These are phyloP conservation scores for Ophiostoma perfectum DNA, from an alignment of 2,329 filamentous ascomycete genomes.

Conservation along the genomic window DNA sequence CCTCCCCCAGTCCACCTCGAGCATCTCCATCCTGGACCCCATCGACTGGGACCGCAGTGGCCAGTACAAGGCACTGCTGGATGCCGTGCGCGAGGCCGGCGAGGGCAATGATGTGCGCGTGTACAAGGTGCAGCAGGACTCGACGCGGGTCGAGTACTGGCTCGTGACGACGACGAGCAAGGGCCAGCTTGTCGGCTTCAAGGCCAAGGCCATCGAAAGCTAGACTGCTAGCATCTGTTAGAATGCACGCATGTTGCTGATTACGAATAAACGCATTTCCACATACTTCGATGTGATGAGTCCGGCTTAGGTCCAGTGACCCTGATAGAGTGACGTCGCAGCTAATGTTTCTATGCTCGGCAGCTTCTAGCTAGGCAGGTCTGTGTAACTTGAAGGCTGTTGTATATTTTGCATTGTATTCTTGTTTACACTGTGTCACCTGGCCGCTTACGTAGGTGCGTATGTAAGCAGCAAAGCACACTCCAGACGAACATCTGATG, in stretches of 20 bases:
- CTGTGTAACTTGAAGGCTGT: too few species aligned
- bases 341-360: too few species aligned
- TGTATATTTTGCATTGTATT: too few species aligned
- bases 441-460: too few species aligned
- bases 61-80: slow-evolving; percentile 62
- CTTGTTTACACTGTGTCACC: too few species aligned
- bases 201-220: slow-evolving; percentile 71
- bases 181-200: slow-evolving; percentile 64
- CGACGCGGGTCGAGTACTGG: slow-evolving; percentile 71
- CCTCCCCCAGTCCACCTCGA: slow-evolving; percentile 47
- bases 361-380: too few species aligned
- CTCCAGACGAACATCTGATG: too few species aligned
- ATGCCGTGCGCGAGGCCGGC: slow-evolving; percentile 61
- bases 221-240: slow-evolving; percentile 30
- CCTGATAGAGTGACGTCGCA: background rate
- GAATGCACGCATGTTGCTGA: background rate
- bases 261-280: background rate
- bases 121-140: slow-evolving; percentile 60
- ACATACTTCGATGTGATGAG: background rate
- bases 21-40: slow-evolving; percentile 61
- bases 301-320: background rate
- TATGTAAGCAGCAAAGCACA: too few species aligned
- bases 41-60: slow-evolving; percentile 68
- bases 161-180: slow-evolving; percentile 49
- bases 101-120: slow-evolving; percentile 65